phyloP scores from a whole-genome alignment of 1,284 basidiomycete species.

The Prillingera fragicola region DNA sequence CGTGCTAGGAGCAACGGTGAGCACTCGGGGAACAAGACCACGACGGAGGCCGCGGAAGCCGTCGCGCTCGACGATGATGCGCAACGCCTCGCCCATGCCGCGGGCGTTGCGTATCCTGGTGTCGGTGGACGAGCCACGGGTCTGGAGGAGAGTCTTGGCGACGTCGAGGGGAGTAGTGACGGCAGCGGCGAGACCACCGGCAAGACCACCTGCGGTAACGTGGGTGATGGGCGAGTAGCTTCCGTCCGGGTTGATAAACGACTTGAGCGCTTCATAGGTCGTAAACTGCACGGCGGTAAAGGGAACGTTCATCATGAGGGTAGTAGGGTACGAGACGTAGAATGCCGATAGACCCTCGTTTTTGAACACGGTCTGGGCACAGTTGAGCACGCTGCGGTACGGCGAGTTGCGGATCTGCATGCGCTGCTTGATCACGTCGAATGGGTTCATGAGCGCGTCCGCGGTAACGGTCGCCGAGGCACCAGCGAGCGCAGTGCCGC shows the following conservation, averaged over 20 bases:
- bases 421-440: conserved; percentile 98
- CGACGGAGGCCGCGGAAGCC: conserved; percentile 79
- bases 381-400: conserved; percentile 75
- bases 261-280: conserved; percentile 91
- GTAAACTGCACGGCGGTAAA: conserved; percentile 98
- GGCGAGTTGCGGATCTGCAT: conserved; percentile 95
- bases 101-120: conserved; percentile 73
- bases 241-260: conserved; percentile 74
- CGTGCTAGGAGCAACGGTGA: conserved; percentile 96
- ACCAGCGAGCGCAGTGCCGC: conserved; percentile 73
- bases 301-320: conserved; percentile 91
- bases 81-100: conserved; percentile 83
- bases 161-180: conserved; percentile 97
- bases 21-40: conserved; percentile 82
- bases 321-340: conserved; percentile 98
- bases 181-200: conserved; percentile 90
- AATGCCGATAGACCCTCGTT: conserved; percentile 86
- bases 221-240: conserved; percentile 88
- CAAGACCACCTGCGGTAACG: conserved; percentile 81
- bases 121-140: conserved; percentile 77
- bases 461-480: conserved; percentile 90
- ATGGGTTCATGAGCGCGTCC: conserved; percentile 99
- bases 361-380: conserved; percentile 72
- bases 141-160: conserved; percentile 83
- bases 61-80: conserved; percentile 80